These are phyloP conservation scores for Prunus campanulata DNA, from an alignment of 306 rosid genomes.

Conservation along the genomic window DNA sequence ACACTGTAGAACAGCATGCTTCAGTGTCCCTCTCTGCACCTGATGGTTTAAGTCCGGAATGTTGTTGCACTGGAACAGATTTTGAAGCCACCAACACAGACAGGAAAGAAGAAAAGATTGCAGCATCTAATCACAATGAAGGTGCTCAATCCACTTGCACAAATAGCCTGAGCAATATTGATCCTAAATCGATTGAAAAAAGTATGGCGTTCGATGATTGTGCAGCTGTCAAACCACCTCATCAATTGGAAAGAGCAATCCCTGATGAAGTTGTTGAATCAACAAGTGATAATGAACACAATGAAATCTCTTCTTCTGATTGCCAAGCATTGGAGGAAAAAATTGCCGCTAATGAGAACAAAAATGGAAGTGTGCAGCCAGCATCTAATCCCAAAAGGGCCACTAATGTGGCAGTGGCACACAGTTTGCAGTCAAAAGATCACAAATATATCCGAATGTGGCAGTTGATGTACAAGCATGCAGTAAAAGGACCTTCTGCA, in stretches of 20 bases:
- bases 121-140: constrained; percentile 13
- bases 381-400: constrained; percentile 24
- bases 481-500: constrained; percentile 38
- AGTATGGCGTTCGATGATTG: neutral
- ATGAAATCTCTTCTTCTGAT: constrained; percentile 27
- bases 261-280: constrained; percentile 20
- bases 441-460: constrained; percentile 61
- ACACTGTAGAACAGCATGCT: neutral
- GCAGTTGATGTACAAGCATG: constrained; percentile 80
- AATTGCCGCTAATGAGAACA: constrained; percentile 8
- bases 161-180: neutral
- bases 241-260: neutral
- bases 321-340: constrained; percentile 27
- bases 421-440: constrained; percentile 40
- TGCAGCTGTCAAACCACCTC: neutral
- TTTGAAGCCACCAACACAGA: constrained; percentile 1
- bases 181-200: constrained; percentile 11
- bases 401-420: constrained; percentile 20
- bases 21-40: neutral
- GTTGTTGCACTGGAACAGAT: neutral
- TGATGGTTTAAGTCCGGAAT: neutral
- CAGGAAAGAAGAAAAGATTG: constrained; percentile 5
- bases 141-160: constrained; percentile 8
- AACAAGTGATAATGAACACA: constrained; percentile 12
- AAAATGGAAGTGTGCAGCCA: constrained; percentile 20